phyloP scores from a whole-genome alignment of 202 grass and related monocot genomes.

The Panicum hallii region DNA sequence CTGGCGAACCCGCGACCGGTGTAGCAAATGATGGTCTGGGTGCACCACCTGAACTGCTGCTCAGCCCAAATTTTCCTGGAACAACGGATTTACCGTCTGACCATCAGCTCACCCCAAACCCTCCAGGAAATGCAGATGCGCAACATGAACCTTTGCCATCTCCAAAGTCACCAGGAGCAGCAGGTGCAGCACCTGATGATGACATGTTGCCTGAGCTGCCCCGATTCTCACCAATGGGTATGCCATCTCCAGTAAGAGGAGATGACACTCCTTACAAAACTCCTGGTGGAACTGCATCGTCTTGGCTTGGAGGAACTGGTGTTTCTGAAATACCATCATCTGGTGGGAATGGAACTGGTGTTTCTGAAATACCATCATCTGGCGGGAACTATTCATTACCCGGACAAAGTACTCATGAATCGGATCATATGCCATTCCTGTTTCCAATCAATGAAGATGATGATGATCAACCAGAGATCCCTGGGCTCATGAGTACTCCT shows the following conservation, averaged over 20 bases:
- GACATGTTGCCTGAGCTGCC: conserved; percentile 51
- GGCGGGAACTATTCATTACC: conserved; percentile 37
- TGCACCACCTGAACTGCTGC: conserved; percentile 19
- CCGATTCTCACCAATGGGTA: conserved; percentile 42
- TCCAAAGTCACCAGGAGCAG: conserved; percentile 20
- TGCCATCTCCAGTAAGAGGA: conserved; percentile 47
- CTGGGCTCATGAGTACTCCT: conserved; percentile 58
- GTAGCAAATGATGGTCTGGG: conserved; percentile 23
- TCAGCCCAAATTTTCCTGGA: not conserved
- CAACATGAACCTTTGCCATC: conserved; percentile 37
- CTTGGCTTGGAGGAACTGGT: conserved; percentile 43
- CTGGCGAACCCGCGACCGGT: conserved; percentile 1
- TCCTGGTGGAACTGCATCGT: conserved; percentile 38
- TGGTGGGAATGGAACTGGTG: conserved; percentile 46
- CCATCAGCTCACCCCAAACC: conserved; percentile 26
- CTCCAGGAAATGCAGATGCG: conserved; percentile 10
- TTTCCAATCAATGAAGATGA: conserved; percentile 61
- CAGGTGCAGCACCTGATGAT: conserved; percentile 22
- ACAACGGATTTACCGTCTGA: conserved; percentile 10
- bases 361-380: conserved; percentile 41
- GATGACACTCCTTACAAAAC: conserved; percentile 61
- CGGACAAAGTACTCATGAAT: conserved; percentile 33
- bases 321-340: conserved; percentile 42
- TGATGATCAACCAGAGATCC: conserved; percentile 54
- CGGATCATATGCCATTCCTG: conserved; percentile 37